Evolutionary conservation across 2,329 filamentous ascomycete genomes (phyloP), one percentile per base, ranked within the genome.

Genomic region (Ambrosiella cleistominuta): DNA sequence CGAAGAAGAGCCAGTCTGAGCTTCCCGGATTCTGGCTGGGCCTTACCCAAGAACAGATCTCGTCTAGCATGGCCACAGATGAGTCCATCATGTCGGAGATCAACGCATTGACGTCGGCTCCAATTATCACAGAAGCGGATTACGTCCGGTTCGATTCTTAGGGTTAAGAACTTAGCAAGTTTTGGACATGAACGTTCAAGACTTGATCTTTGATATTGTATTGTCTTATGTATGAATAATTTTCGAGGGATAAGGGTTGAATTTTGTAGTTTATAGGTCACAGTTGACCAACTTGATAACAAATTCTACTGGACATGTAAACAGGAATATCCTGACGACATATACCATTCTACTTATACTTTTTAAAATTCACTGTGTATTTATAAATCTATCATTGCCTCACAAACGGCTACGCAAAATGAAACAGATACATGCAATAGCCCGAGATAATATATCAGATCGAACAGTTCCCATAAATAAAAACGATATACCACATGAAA

Each of bases 71-170:
- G 60, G 73, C 76, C 15, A 73, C 75, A 0, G 78, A 82, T 62
- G 78, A 82, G 63, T 74, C 72, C 49, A 80, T 82, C 62, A 79
- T 81, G 69, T 73, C 69, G 59, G 77, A 81, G 64, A 78, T 82
- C 63, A 75, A 79, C 60, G 67, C 64, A 8, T 39, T 61, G 38
- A 60, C 60, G 17, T 49, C 59, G n/a, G 40, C 49, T 2, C 59
- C 59, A 12, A 38, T 58, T 7, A 60, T 60, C 37, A 54, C 51
- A 17, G 55, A 57, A 4, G 45, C 38, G 9, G 50, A 45, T 3
- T 60, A 52, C 39, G 19, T 38, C 13, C 7, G 49, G 47, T 44
- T 58, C 38, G 44, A 58, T 27, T 2, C 27, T 27, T 27, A 27
- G 27, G 27, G 27, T 27, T 27, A 27, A 27, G 27, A 27, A 27